Evolutionary conservation across 768 basidiomycete genomes (phyloP), one percentile per base, ranked within the genome.

Genomic region (Rhodotorula graminis): DNA sequence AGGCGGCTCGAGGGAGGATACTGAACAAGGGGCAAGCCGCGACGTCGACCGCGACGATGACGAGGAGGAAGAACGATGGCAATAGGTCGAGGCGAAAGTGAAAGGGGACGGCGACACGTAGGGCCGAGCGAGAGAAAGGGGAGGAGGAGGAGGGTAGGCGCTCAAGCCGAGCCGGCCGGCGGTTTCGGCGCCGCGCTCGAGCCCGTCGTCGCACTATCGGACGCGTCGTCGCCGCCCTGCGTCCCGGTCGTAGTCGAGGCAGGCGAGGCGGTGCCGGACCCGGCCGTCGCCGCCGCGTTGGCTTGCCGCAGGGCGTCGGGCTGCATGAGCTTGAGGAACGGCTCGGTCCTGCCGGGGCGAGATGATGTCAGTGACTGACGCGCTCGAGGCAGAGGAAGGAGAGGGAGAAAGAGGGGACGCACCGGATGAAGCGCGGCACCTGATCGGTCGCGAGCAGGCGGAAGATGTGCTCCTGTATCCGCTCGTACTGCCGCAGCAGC

Each of bases 361-460:
- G 44, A n/a, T 27, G n/a, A 19, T 8, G 57, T 64, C 57, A 70
- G 61, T 37, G 9, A 14, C 33, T 25, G 16, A 1, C 47, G 10
- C n/a, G 37, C n/a, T 5, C 37, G 37, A 37, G 44, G 44, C 44
- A 3, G 44, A 46, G 44, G 2, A 46, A 14, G 11, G 2, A 37
- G 1, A 3, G 6, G 18, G 10, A 11, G 19, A 0, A 29, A 21
- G 29, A 53, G 57, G 56, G 52, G 40, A 50, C 70, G 53, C 46
- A 75, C 74, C 74, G 71, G 47, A 77, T 71, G 65, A 77, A 77
- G 86, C 95, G 95, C 23, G 96, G 96, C n/a, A 99, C 90, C 14
- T 95, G 97, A 81, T 99, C 96, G 67, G 94, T 95, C 27, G 96
- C 93, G 91, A 99, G 95, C 77, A 99, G 80, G 60, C 95, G 87